Conservation (phyloP, 257 asterid species). For the Nicotiana attenuata region DNA sequence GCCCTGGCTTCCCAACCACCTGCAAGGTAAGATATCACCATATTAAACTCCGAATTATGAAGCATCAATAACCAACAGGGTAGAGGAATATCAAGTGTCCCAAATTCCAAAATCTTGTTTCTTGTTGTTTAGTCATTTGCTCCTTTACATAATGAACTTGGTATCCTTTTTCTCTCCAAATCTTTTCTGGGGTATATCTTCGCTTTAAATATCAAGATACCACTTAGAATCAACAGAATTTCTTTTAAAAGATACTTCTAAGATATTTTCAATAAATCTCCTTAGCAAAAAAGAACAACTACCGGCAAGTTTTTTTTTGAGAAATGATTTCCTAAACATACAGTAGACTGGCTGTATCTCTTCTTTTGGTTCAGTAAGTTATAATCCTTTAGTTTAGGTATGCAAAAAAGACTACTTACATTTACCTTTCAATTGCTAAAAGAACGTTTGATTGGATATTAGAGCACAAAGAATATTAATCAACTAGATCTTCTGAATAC, state of each 20-base stretch:
- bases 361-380: not conserved
- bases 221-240: not conserved
- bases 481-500: not conserved
- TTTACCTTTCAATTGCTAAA: not conserved
- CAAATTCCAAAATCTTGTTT: not conserved
- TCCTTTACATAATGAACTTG: not conserved
- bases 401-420: not conserved
- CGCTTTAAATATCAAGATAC: not conserved
- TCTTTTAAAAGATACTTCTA: not conserved
- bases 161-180: not conserved
- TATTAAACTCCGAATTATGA: not conserved
- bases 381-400: not conserved
- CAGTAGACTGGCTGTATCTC: not conserved
- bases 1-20: constrained; percentile 92
- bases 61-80: not conserved
- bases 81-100: not conserved
- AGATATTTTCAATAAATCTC: not conserved
- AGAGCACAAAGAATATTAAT: not conserved
- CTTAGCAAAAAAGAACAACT: not conserved
- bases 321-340: not conserved
- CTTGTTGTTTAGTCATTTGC: not conserved
- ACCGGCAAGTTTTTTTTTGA: not conserved
- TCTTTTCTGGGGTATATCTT: not conserved
- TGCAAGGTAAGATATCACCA: constrained; percentile 22
- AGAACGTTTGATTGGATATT: not conserved